Conservation (phyloP, 208 protist genomes). For the Vickermania spadyakhi region DNA sequence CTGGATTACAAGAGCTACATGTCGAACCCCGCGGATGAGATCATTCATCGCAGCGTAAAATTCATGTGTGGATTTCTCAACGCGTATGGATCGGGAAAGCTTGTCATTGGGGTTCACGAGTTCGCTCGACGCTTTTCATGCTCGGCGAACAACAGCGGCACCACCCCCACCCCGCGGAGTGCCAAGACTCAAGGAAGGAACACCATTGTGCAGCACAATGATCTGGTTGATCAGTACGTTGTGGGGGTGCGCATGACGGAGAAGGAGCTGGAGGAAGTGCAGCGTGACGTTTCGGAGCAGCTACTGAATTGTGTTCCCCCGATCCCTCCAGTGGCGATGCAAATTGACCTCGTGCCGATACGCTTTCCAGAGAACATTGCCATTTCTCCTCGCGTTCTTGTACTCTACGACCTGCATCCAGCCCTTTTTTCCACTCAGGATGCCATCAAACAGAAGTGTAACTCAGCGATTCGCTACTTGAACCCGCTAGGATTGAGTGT, state of each 20-base stretch:
- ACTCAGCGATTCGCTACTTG: constrained; percentile 43
- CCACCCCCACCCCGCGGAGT: constrained; percentile 1
- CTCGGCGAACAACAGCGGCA: constrained; percentile 17
- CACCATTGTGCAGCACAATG: constrained; percentile 40
- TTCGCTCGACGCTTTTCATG: constrained; percentile 29
- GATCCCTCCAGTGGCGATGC: constrained; percentile 30
- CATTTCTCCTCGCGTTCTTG: constrained; percentile 25
- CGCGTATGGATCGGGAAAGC: constrained; percentile 43
- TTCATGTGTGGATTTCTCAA: constrained; percentile 74
- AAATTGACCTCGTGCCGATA: constrained; percentile 38
- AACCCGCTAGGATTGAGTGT: constrained; percentile 38
- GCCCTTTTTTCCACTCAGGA: constrained; percentile 15
- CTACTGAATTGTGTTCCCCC: constrained; percentile 51
- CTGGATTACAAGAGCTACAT: constrained; percentile 76
- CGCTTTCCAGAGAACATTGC: constrained; percentile 28
- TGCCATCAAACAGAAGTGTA: constrained; percentile 50
- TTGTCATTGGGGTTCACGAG: constrained; percentile 58
- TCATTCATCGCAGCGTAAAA: constrained; percentile 46
- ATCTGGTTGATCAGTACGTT: constrained; percentile 54
- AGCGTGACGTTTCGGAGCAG: constrained; percentile 36
- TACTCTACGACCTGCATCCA: constrained; percentile 30
- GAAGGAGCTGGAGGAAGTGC: constrained; percentile 29
- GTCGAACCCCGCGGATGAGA: constrained; percentile 37
- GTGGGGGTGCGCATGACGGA: constrained; percentile 34
- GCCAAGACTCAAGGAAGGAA: constrained; percentile 28